Percentiles rank a stretch among this genome's conserved stretches.
Evolutionary conservation across 495 filamentous ascomycete genomes (phyloP).

Genomic region (Neurospora intermedia): DNA sequence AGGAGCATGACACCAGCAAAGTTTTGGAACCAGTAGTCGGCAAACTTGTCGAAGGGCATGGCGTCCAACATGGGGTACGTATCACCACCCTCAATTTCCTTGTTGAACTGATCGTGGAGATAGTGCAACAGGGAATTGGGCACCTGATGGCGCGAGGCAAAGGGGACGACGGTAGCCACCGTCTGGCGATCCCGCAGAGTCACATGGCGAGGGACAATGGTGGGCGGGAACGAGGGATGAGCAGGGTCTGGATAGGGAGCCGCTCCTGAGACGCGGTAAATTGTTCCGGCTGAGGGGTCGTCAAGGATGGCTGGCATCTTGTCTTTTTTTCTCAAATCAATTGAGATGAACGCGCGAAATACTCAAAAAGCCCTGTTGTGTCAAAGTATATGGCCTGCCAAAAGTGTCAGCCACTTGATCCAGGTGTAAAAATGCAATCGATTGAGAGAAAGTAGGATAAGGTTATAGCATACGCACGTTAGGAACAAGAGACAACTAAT

Average conservation of each 20-base stretch:
- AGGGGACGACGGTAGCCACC: conserved; percentile 81
- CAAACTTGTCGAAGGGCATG: conserved; percentile 65
- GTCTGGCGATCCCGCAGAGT: conserved; percentile 85
- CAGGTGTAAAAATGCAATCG: not conserved
- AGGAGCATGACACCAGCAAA: conserved; percentile 91
- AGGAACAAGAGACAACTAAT: not conserved
- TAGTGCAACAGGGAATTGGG: conserved; percentile 67
- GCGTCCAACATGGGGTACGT: conserved; percentile 89
- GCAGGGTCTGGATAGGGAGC: conserved; percentile 53
- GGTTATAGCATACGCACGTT: not conserved
- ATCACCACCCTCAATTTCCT: conserved; percentile 91
- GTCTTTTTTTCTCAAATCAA: not conserved
- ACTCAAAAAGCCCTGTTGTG: not conserved
- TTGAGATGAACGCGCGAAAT: not conserved
- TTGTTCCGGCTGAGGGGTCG: conserved; percentile 54
- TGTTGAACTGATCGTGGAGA: conserved; percentile 77
- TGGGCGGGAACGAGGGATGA: conserved; percentile 50
- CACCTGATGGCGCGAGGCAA: conserved; percentile 62
- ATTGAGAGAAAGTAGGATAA: not conserved
- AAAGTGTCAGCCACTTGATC: not conserved
- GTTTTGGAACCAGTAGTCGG: conserved; percentile 89
- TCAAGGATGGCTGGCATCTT: conserved; percentile 83
- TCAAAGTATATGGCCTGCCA: not conserved
- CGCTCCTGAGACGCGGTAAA: conserved; percentile 52
- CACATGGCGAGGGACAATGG: conserved; percentile 70